Base-by-base conservation (phyloP, 2,329 filamentous ascomycete species). In the Macroventuria anomochaeta region DNA sequence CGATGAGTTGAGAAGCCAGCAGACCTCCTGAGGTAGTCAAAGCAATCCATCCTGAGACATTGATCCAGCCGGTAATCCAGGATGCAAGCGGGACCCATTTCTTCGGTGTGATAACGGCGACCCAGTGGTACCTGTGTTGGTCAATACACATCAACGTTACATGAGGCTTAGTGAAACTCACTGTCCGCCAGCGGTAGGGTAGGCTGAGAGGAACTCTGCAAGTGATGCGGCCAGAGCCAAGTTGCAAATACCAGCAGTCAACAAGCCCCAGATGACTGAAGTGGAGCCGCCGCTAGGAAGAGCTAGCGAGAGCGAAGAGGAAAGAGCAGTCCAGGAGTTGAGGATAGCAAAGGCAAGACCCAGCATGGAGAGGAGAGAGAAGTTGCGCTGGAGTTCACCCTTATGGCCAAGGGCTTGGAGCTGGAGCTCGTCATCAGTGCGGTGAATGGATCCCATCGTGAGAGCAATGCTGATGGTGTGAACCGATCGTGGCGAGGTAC, bases 21-120 rank as follows among this genome's bases (percentile, higher is more conserved):
- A 90, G 77, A 1, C 87, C 86, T 13, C 84, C 88, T 0, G 87
- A 88, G 7, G 88, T 88, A 4, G 85, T 86, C 46, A 91, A 74
- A 4, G 74, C 74, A 26, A 89, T 85, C 86, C 88, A 90, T 13
- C 87, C 88, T n/a, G 85, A 85, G 31, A 86, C 83, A 63, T 87
- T 88, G 70, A 87, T 89, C 87, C 88, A 91, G 23, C 88, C 88
- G 0, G 87, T 90, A 39, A 86, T 82, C 78, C 87, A 91, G 39
- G 85, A 87, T 10, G 90, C 80, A 25, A 85, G 76, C 0, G 85
- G 83, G 15, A 84, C 82, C 79, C 81, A 88, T 49, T 74, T 75
- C 53, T 81, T 79, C 79, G 85, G 87, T 26, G 83, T 80, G 57
- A 90, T 76, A 43, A 85, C 79, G 48, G 88, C 86, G 2, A 87